Conservation (phyloP, 2,329 filamentous ascomycete genomes). For the Paramyrothecium sp. region DNA sequence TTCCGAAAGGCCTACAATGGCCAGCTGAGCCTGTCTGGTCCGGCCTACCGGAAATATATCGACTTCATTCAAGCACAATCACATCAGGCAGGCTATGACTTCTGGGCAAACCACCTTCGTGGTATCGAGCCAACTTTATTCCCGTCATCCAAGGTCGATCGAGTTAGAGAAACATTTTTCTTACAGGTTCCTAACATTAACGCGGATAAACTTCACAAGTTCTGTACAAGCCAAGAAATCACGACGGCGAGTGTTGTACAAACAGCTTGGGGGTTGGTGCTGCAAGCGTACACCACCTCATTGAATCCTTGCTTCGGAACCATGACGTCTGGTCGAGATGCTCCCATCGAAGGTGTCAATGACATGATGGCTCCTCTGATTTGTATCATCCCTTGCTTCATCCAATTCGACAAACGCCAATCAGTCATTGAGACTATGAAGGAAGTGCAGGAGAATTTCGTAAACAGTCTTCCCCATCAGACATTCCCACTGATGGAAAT, state of each 20-base stretch:
- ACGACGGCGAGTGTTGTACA: neutral
- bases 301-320: neutral
- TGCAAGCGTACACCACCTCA: neutral
- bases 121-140: neutral
- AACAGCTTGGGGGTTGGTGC: neutral
- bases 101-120: neutral
- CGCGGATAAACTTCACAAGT: neutral
- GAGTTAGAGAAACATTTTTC: neutral
- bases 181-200: neutral
- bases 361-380: neutral
- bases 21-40: neutral
- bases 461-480: neutral
- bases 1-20: neutral
- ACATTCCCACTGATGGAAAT: neutral
- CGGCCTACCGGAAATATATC: neutral
- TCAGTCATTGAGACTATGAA: neutral
- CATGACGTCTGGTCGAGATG: neutral
- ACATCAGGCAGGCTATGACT: neutral
- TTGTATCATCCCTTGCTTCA: neutral
- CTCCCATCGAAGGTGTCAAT: neutral
- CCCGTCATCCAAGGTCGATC: neutral
- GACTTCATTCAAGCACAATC: neutral
- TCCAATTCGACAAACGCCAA: neutral
- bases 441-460: neutral
- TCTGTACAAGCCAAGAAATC: neutral